These are phyloP conservation scores for Dactylorhiza incarnata DNA, from an alignment of 106 monocot genomes.

Conservation along the genomic window DNA sequence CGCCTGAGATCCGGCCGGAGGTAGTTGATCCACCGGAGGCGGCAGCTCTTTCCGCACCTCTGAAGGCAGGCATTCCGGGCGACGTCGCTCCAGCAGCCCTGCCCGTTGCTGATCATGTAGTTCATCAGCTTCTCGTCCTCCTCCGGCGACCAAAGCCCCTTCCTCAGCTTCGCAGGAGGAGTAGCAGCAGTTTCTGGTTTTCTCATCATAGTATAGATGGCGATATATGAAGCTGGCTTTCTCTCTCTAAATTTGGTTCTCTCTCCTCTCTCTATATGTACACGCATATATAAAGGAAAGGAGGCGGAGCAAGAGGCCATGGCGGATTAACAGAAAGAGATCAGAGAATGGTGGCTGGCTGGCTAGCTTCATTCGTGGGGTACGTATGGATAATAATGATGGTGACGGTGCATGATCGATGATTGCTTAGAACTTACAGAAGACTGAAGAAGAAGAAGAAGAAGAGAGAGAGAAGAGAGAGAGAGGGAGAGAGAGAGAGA, in stretches of 20 bases:
- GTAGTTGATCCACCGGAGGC: slow-evolving; percentile 74
- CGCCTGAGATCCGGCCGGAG: slow-evolving; percentile 66
- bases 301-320: not conserved
- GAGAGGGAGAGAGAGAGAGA: slow-evolving; percentile 18
- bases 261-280: not conserved
- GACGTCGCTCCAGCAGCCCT: slow-evolving; percentile 72
- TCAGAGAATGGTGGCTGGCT: slow-evolving; percentile 11
- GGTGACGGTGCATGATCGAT: slow-evolving; percentile 28
- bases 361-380: slow-evolving; percentile 8
- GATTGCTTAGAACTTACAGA: slow-evolving; percentile 61
- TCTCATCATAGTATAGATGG: slow-evolving; percentile 35
- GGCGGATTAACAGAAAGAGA: not conserved
- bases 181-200: slow-evolving; percentile 25
- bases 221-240: no score
- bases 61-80: slow-evolving; percentile 62
- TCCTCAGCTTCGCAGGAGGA: slow-evolving; percentile 34
- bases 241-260: no score
- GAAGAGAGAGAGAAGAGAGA: slow-evolving; percentile 18
- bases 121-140: slow-evolving; percentile 61
- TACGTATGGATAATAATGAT: slow-evolving; percentile 8
- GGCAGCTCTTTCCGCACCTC: slow-evolving; percentile 75
- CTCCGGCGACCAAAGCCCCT: slow-evolving; percentile 74
- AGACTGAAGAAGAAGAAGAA: slow-evolving; percentile 27
- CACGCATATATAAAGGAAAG: not conserved
- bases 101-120: slow-evolving; percentile 56